Evolutionary conservation across 1,284 basidiomycete species (phyloP).

Genomic region (Waitea zeae): DNA sequence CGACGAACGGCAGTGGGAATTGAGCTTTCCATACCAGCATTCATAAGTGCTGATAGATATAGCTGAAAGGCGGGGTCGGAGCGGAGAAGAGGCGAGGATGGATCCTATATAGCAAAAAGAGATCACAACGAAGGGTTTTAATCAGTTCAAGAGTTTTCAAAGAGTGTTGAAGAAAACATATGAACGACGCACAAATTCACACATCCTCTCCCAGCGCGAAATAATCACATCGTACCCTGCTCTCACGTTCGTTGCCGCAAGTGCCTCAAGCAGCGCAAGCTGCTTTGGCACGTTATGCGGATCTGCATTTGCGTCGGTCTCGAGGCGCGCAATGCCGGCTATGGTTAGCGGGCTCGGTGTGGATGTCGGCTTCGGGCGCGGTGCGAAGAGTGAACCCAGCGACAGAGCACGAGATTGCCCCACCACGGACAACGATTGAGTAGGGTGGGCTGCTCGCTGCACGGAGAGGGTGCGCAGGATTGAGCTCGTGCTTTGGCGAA

Average conservation of each 20-base stretch:
- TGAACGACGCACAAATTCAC: constrained; percentile 48
- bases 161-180: constrained; percentile 4
- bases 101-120: too few species aligned
- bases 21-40: constrained; percentile 35
- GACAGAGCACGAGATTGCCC: too few species aligned
- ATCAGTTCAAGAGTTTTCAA: constrained; percentile 1
- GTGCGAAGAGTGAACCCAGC: too few species aligned
- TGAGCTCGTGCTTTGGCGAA: too few species aligned
- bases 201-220: constrained; percentile 64
- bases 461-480: too few species aligned
- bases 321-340: constrained; percentile 48
- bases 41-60: constrained; percentile 51
- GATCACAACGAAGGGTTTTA: too few species aligned
- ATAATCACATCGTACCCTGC: constrained; percentile 56
- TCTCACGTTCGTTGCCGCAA: constrained; percentile 42
- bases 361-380: too few species aligned
- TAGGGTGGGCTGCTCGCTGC: too few species aligned
- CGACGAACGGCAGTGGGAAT: constrained; percentile 46
- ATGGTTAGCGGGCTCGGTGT: constrained; percentile 12
- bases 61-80: constrained; percentile 55
- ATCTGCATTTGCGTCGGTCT: constrained; percentile 56
- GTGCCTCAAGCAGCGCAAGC: constrained; percentile 47
- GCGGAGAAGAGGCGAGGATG: constrained; percentile 42
- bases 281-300: constrained; percentile 53
- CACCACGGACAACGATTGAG: too few species aligned